Conservation (phyloP, 163 green algal species). For the Prototheca cutis region DNA sequence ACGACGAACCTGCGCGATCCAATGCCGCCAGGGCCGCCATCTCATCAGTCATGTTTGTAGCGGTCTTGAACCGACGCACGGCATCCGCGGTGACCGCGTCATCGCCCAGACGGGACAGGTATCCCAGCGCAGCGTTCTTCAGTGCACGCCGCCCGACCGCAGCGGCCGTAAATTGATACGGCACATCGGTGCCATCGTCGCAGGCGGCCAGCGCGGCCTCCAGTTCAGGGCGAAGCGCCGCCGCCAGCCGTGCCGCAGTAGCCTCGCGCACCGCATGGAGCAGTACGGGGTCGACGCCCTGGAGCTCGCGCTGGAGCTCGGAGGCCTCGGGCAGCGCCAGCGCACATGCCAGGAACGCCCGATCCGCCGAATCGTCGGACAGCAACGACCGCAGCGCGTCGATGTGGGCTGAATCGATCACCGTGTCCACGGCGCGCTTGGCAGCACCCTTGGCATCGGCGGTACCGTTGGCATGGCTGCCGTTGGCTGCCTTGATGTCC, state of each 20-base stretch:
- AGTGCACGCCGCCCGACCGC: constrained; percentile 28
- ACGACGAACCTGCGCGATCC: constrained; percentile 22
- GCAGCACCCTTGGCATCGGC: not conserved
- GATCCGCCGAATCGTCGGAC: constrained; percentile 49
- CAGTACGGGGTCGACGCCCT: constrained; percentile 57
- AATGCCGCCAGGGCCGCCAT: constrained; percentile 67
- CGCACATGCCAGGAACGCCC: constrained; percentile 62
- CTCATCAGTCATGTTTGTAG: constrained; percentile 93
- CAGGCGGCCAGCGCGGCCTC: constrained; percentile 53
- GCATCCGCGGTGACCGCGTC: constrained; percentile 19
- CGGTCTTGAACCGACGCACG: constrained; percentile 40
- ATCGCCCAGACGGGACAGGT: constrained; percentile 34
- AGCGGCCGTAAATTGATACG: constrained; percentile 36
- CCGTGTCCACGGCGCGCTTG: not conserved
- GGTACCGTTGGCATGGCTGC: no score
- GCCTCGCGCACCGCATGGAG: constrained; percentile 47
- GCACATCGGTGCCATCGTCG: constrained; percentile 35
- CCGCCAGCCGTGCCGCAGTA: constrained; percentile 60
- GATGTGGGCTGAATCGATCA: constrained; percentile 31
- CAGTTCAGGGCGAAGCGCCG: constrained; percentile 62
- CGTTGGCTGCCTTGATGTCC: not conserved
- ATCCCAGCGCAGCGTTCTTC: constrained; percentile 49
- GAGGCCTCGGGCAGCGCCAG: constrained; percentile 53
- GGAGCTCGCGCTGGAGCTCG: constrained; percentile 73
- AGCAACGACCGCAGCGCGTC: constrained; percentile 49